phyloP scores from a whole-genome alignment of 192 early-diverging fungal species.

The Coemansia sp. region DNA sequence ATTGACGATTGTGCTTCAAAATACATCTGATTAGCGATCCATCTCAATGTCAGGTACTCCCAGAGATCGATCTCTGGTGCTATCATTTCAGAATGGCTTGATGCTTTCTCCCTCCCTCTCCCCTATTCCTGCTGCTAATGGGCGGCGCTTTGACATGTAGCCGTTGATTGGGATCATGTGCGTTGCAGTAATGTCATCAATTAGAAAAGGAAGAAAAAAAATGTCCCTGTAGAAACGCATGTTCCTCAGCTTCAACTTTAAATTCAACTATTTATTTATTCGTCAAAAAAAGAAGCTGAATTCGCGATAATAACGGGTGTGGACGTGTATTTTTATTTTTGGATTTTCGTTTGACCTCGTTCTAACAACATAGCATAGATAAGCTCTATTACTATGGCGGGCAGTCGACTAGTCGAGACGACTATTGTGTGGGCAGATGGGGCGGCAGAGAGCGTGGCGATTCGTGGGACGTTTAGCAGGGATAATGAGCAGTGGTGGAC shows the following conservation, averaged over 20 bases:
- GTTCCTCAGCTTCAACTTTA: not conserved
- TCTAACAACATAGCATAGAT: not conserved
- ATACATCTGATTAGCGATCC: not conserved
- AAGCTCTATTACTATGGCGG: not conserved
- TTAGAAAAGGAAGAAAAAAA: too few relatives aligned
- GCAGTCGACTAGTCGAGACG: conserved; percentile 6
- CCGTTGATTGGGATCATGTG: conserved; percentile 1
- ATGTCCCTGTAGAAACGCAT: not conserved
- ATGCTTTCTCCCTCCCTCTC: too few relatives aligned
- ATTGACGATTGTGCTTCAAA: not conserved
- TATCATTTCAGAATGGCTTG: too few relatives aligned
- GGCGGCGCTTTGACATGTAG: not conserved
- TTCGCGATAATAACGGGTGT: not conserved
- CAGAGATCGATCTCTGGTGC: not conserved
- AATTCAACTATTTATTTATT: not conserved
- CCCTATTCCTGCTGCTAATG: not conserved
- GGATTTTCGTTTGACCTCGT: not conserved
- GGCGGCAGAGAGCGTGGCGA: conserved; percentile 32
- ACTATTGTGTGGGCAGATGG: conserved; percentile 40
- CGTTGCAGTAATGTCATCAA: not conserved
- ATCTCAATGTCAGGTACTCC: not conserved
- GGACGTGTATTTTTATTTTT: not conserved
- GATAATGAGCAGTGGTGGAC: conserved; percentile 38
- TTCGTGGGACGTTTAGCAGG: conserved; percentile 45
- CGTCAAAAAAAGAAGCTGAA: not conserved